These are phyloP conservation scores for Elaeagnus macrophylla DNA, from an alignment of 306 rosid genomes.

Conservation along the genomic window DNA sequence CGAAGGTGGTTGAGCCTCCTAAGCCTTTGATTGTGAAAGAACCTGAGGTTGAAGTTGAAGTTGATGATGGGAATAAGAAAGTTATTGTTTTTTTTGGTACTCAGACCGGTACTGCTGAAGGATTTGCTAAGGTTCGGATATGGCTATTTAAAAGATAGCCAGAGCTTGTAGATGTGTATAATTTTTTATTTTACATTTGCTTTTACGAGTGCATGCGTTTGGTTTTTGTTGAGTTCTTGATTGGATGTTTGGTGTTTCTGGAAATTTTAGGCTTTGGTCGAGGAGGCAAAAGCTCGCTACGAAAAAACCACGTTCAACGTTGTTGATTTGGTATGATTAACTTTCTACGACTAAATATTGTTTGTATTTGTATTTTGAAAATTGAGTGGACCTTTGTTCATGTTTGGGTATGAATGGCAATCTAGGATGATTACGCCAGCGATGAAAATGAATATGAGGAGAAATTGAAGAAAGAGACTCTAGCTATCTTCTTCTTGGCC, in stretches of 20 bases:
- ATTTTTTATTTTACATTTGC: not conserved
- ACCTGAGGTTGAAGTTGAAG: slow-evolving; percentile 42
- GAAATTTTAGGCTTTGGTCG: slow-evolving; percentile 52
- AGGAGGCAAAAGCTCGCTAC: slow-evolving; percentile 76
- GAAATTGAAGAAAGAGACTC: slow-evolving; percentile 51
- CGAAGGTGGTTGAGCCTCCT: slow-evolving; percentile 28
- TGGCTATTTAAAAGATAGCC: not conserved
- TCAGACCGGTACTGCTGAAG: slow-evolving; percentile 92
- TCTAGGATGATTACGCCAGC: slow-evolving; percentile 70
- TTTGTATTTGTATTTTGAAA: not conserved
- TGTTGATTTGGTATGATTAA: slow-evolving; percentile 56
- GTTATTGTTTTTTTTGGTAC: slow-evolving; percentile 81
- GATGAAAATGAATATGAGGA: slow-evolving; percentile 65
- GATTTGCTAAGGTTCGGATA: slow-evolving; percentile 63
- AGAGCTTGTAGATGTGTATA: not conserved
- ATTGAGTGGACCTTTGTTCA: not conserved
- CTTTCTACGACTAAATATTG: not conserved
- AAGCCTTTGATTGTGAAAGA: slow-evolving; percentile 30
- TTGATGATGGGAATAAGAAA: slow-evolving; percentile 67
- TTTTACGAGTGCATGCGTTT: no score
- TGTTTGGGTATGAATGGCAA: slow-evolving; percentile 10
- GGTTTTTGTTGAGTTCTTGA: not conserved
- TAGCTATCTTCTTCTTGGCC: slow-evolving; percentile 71
- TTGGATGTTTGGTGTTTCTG: not conserved
- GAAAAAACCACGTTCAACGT: slow-evolving; percentile 60